A percentile compares a stretch with the other conserved stretches of the same genome.
Conservation (phyloP, 169 alveolate genomes). For the Miamiensis avidus region DNA sequence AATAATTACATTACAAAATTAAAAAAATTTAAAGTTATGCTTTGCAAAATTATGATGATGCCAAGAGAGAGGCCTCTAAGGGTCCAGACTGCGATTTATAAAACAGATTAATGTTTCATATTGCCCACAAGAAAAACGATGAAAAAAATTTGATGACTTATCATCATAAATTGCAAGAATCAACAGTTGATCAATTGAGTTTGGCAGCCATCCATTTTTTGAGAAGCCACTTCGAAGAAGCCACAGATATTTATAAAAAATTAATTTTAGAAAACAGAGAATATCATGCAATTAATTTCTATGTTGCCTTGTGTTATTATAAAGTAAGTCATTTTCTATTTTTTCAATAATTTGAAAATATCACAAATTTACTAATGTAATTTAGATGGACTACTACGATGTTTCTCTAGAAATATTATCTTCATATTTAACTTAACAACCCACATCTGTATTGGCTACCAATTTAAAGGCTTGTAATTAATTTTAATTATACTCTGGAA, state of each 20-base stretch:
- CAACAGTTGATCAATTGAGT: slow-evolving; percentile 82
- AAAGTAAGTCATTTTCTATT: slow-evolving; percentile 33
- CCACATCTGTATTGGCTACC: slow-evolving; percentile 80
- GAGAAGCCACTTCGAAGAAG: slow-evolving; percentile 89
- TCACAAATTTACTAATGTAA: no score
- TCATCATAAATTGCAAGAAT: slow-evolving; percentile 64
- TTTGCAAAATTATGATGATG: slow-evolving; percentile 75
- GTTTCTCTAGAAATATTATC: slow-evolving; percentile 85
- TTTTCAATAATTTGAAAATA: no score
- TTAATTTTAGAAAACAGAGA: slow-evolving; percentile 81
- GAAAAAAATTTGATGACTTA: slow-evolving; percentile 76
- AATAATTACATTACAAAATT: no score
- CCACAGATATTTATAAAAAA: slow-evolving; percentile 89
- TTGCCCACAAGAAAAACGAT: slow-evolving; percentile 86
- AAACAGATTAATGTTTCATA: slow-evolving; percentile 71
- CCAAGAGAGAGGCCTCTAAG: slow-evolving; percentile 54
- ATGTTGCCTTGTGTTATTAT: slow-evolving; percentile 90
- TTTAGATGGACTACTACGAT: slow-evolving; percentile 82
- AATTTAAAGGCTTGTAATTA: slow-evolving; percentile 90
- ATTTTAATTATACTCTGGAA: slow-evolving; percentile 83
- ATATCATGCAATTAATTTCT: slow-evolving; percentile 86
- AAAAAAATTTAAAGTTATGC: slow-evolving; percentile 54
- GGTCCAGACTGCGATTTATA: slow-evolving; percentile 46
- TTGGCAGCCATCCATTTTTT: slow-evolving; percentile 89
- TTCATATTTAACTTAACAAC: slow-evolving; percentile 58